phyloP scores from a whole-genome alignment of 176 grass and related monocot genomes.

The Oryza rufipogon region DNA sequence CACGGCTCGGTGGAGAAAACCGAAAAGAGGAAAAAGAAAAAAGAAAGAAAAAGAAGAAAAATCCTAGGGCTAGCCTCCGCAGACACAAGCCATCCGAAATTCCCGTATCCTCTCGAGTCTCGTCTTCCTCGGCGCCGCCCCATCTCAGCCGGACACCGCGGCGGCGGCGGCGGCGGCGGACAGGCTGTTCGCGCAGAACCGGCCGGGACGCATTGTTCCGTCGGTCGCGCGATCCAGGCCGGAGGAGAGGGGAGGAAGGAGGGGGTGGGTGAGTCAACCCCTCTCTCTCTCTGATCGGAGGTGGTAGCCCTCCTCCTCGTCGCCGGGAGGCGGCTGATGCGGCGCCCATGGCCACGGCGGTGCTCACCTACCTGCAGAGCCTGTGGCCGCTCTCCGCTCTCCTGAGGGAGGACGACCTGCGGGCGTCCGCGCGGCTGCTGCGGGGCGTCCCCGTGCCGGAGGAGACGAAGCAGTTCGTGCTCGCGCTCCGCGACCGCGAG shows the following conservation, averaged over 20 bases:
- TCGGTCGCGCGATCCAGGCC: neutral
- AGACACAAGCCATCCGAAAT: slow-evolving; percentile 41
- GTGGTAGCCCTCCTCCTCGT: neutral
- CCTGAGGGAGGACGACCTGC: slow-evolving; percentile 72
- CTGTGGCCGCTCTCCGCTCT: slow-evolving; percentile 76
- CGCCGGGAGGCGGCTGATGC: slow-evolving; percentile 37
- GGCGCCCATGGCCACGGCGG: slow-evolving; percentile 59
- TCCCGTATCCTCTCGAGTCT: slow-evolving; percentile 1
- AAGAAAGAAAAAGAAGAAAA: neutral
- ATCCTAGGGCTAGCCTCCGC: slow-evolving; percentile 49
- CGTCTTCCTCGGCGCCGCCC: neutral
- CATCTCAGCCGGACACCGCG: slow-evolving; percentile 12
- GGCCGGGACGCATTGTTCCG: neutral
- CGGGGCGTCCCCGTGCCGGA: slow-evolving; percentile 69
- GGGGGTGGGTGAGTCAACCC: neutral
- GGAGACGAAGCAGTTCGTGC: slow-evolving; percentile 88
- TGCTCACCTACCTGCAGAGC: slow-evolving; percentile 60
- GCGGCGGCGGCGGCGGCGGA: neutral
- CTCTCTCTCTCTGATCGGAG: slow-evolving; percentile 18
- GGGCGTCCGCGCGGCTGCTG: slow-evolving; percentile 63
- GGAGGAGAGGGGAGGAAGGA: neutral
- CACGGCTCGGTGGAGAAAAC: neutral
- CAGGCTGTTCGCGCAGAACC: neutral
- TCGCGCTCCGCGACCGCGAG: slow-evolving; percentile 74
- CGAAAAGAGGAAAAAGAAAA: neutral